Percentiles rank a stretch among this genome's conserved stretches.
phyloP scores from a whole-genome alignment of 495 filamentous ascomycete genomes.

The Xylaria nigripes region DNA sequence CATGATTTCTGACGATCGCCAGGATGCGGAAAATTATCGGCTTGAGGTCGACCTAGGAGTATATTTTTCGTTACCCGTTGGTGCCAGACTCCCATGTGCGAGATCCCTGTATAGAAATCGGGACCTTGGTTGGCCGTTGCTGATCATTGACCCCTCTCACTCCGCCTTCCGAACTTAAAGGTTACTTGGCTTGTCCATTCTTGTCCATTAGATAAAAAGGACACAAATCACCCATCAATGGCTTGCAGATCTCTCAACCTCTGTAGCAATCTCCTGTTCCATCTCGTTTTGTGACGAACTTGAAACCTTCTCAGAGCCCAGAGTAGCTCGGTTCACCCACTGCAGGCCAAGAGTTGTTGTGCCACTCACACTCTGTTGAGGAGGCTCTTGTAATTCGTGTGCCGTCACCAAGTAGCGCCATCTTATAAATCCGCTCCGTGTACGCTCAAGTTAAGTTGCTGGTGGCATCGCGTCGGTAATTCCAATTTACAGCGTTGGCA shows the following conservation, averaged over 20 bases:
- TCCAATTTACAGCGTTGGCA: background rate
- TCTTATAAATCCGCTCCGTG: background rate
- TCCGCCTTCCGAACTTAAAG: background rate
- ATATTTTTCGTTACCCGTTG: conserved; percentile 8
- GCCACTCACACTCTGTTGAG: background rate
- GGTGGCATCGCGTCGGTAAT: background rate
- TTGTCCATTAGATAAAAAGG: conserved; percentile 8
- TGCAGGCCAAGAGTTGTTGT: conserved; percentile 5
- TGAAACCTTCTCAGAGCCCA: background rate
- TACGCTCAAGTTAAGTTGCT: background rate
- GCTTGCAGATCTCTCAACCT: background rate
- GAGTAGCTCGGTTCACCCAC: background rate
- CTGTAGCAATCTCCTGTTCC: background rate
- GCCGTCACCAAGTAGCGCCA: background rate
- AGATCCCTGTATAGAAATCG: conserved; percentile 8
- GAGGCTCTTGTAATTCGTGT: background rate
- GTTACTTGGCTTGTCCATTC: background rate
- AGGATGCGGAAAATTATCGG: background rate
- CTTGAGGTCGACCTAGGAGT: conserved; percentile 2
- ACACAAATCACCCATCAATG: background rate
- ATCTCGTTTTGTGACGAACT: background rate
- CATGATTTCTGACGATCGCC: conserved; percentile 1
- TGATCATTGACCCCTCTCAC: conserved; percentile 8
- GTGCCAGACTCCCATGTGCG: background rate
- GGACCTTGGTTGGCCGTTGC: conserved; percentile 7